These are phyloP conservation scores for Leccinum aurantiacum DNA, from an alignment of 768 basidiomycete genomes.

Conservation along the genomic window DNA sequence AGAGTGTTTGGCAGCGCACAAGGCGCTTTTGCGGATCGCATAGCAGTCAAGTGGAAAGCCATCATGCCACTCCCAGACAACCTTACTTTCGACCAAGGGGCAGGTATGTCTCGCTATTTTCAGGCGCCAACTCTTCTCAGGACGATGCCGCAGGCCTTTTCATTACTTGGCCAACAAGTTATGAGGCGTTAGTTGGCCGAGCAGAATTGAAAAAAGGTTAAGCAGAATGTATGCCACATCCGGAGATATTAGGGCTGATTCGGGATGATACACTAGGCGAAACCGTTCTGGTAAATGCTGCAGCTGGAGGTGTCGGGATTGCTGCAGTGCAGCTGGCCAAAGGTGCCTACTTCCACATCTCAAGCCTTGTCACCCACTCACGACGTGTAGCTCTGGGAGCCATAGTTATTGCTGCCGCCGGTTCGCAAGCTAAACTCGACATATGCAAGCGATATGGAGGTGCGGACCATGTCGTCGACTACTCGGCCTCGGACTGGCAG, in stretches of 20 bases:
- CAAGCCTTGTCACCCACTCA: not conserved
- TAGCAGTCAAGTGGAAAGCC: slow-evolving; percentile 50
- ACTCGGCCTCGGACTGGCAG: slow-evolving; percentile 80
- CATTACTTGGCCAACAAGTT: slow-evolving; percentile 92
- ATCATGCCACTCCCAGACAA: slow-evolving; percentile 70
- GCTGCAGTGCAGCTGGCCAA: slow-evolving; percentile 93
- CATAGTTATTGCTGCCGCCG: slow-evolving; percentile 91
- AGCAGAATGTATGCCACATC: not conserved
- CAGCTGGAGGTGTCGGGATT: slow-evolving; percentile 95
- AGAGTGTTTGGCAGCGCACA: slow-evolving; percentile 82
- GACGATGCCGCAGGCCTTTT: slow-evolving; percentile 53
- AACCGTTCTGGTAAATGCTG: slow-evolving; percentile 90
- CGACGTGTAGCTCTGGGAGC: slow-evolving; percentile 70
- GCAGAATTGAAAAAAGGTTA: slow-evolving; percentile 77
- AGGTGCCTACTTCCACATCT: slow-evolving; percentile 43
- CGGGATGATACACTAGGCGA: slow-evolving; percentile 52
- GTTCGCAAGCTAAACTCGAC: slow-evolving; percentile 75
- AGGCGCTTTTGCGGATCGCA: slow-evolving; percentile 79
- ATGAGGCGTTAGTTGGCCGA: slow-evolving; percentile 85
- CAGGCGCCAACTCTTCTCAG: slow-evolving; percentile 1
- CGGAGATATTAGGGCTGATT: slow-evolving; percentile 9
- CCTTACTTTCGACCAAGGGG: slow-evolving; percentile 83
- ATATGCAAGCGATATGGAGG: slow-evolving; percentile 74
- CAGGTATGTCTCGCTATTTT: slow-evolving; percentile 47
- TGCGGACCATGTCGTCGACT: slow-evolving; percentile 83